Evolutionary conservation across 1,284 basidiomycete species (phyloP).

Genomic region (Pascua sp.): DNA sequence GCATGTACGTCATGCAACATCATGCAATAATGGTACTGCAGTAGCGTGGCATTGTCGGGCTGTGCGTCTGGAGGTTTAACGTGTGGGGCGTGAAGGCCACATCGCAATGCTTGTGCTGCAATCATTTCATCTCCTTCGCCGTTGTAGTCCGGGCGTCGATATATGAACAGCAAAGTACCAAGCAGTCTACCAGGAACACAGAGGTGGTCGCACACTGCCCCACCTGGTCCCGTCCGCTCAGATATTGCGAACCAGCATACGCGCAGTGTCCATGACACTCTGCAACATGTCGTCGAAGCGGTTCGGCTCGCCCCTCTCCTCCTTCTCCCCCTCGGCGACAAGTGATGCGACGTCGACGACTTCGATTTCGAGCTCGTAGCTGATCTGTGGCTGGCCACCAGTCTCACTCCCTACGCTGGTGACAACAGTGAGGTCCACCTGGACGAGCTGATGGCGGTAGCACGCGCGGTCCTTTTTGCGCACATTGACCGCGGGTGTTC

Average conservation of each 20-base stretch:
- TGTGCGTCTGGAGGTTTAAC: no score
- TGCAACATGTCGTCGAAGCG: constrained; percentile 53
- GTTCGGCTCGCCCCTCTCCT: constrained; percentile 44
- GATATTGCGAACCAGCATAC: constrained; percentile 52
- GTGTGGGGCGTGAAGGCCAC: no score
- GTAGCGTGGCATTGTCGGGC: no score
- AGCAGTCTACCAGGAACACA: no score
- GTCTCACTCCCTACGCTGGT: constrained; percentile 33
- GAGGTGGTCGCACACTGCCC: background rate
- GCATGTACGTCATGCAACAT: no score
- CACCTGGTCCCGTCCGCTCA: background rate
- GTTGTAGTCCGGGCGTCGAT: no score
- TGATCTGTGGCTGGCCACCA: constrained; percentile 11
- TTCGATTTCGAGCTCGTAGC: constrained; percentile 60
- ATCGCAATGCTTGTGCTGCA: no score
- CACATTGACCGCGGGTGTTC: constrained; percentile 54
- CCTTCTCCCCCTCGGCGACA: constrained; percentile 51
- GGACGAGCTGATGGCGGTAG: constrained; percentile 87
- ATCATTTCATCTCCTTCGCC: no score
- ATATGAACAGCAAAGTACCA: no score
- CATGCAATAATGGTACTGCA: no score
- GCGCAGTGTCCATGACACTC: constrained; percentile 53
- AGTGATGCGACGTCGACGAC: constrained; percentile 52
- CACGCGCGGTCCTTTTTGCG: constrained; percentile 86
- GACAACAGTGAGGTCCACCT: constrained; percentile 91